Conservation (phyloP, 2,329 filamentous ascomycete genomes). For the Zarea fungicola region DNA sequence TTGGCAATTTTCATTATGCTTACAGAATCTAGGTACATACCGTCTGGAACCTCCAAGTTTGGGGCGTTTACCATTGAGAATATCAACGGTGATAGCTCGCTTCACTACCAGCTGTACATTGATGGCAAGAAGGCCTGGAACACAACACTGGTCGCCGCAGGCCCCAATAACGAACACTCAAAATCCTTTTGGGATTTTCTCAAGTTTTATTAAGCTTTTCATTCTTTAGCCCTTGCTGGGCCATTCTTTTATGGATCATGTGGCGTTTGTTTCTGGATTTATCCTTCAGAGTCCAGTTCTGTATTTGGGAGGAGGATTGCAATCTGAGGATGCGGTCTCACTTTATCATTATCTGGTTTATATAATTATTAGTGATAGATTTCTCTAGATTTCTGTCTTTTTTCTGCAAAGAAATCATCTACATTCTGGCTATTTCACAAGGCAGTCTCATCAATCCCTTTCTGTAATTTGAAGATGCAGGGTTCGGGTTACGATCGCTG, state of each 20-base stretch:
- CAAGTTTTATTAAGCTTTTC: constrained; percentile 15
- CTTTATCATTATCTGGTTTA: background rate
- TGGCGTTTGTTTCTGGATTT: constrained; percentile 3
- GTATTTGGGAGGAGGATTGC: background rate
- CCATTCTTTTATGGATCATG: background rate
- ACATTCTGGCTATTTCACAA: too few relatives aligned
- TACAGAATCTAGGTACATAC: constrained; percentile 59
- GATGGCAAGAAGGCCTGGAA: constrained; percentile 79
- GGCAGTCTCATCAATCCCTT: too few relatives aligned
- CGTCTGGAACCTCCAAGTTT: constrained; percentile 85
- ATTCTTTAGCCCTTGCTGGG: background rate
- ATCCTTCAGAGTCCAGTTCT: background rate
- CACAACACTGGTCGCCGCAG: constrained; percentile 45
- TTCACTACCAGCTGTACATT: constrained; percentile 78
- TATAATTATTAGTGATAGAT: background rate
- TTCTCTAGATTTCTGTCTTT: background rate
- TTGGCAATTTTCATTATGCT: too few relatives aligned
- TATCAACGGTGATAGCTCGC: constrained; percentile 57
- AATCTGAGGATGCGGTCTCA: background rate
- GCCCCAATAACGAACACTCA: constrained; percentile 13
- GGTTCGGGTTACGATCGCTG: background rate
- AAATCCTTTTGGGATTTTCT: constrained; percentile 45
- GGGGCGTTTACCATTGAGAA: constrained; percentile 67
- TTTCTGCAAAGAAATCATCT: too few relatives aligned
- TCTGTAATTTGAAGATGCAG: background rate